These are phyloP conservation scores for Diaporthe australafricana DNA, from an alignment of 2,329 filamentous ascomycete species.

Conservation along the genomic window DNA sequence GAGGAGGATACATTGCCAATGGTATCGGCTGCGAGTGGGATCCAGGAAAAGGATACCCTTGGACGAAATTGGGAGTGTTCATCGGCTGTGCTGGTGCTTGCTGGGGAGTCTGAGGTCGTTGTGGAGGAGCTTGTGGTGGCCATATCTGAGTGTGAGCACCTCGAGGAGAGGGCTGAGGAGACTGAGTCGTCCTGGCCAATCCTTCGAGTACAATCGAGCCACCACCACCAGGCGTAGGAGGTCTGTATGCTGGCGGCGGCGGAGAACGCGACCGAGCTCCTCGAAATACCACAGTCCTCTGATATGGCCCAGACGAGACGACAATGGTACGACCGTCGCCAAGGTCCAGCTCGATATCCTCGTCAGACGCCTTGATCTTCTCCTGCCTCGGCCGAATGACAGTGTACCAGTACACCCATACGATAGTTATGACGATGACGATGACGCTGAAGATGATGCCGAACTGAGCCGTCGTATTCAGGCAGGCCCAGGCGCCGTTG, in stretches of 20 bases:
- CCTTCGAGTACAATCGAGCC: neutral
- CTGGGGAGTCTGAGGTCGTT: neutral
- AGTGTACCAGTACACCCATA: constrained; percentile 48
- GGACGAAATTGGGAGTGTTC: neutral
- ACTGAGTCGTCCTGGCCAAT: neutral
- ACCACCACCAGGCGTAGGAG: neutral
- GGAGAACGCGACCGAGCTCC: neutral
- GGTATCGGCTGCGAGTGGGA: neutral
- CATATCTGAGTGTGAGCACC: neutral
- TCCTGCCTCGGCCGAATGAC: constrained; percentile 34
- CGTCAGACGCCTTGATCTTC: constrained; percentile 25
- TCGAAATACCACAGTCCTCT: constrained; percentile 23
- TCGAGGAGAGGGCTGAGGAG: constrained; percentile 2
- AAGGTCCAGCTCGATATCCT: constrained; percentile 22
- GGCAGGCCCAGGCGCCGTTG: constrained; percentile 54
- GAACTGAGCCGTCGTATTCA: constrained; percentile 50
- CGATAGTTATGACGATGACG: constrained; percentile 44
- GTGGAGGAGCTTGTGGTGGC: neutral
- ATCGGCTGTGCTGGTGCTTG: neutral
- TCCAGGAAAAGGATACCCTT: neutral
- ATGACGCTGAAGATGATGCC: constrained; percentile 54
- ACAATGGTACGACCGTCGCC: constrained; percentile 17
- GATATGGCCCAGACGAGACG: constrained; percentile 14
- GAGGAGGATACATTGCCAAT: constrained; percentile 1
- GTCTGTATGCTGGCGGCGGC: constrained; percentile 23